Percentiles rank a stretch among this genome's conserved stretches.
These are phyloP conservation scores for Saccharomyces hybrid DNA, from an alignment of 1,139 yeast genomes.

Conservation along the genomic window DNA sequence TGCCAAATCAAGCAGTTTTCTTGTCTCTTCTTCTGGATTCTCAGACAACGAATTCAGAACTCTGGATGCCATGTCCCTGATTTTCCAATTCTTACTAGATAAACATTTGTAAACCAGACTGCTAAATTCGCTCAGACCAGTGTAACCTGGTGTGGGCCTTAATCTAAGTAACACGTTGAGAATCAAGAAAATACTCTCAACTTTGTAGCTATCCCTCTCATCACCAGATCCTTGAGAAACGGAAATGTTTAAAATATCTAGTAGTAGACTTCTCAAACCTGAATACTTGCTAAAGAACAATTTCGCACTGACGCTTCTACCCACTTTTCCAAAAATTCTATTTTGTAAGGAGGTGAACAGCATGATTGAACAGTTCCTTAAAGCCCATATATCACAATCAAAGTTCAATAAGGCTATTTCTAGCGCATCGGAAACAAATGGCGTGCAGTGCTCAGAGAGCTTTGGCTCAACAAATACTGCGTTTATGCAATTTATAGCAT, in stretches of 20 bases:
- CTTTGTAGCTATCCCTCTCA: conserved; percentile 11
- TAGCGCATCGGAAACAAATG: conserved; percentile 51
- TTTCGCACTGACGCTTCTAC: conserved; percentile 46
- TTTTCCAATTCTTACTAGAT: conserved; percentile 59
- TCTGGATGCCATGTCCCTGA: conserved; percentile 78
- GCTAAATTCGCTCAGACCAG: conserved; percentile 44
- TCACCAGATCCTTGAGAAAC: conserved; percentile 24
- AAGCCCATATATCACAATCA: conserved; percentile 67
- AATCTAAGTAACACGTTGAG: conserved; percentile 63
- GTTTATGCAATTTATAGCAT: conserved; percentile 80
- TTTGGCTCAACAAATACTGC: conserved; percentile 65
- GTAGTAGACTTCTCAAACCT: conserved; percentile 44
- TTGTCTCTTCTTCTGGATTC: conserved; percentile 26
- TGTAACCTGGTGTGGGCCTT: conserved; percentile 51
- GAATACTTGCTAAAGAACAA: conserved; percentile 61
- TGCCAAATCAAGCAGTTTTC: conserved; percentile 11
- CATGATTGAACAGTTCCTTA: conserved; percentile 91
- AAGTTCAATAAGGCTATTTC: conserved; percentile 56
- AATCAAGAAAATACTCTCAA: conserved; percentile 66
- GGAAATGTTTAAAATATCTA: conserved; percentile 38
- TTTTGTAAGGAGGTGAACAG: conserved; percentile 76
- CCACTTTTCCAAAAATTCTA: conserved; percentile 60
- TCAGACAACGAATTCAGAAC: conserved; percentile 49
- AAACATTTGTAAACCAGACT: conserved; percentile 43
- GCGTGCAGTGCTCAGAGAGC: conserved; percentile 46